phyloP scores from a whole-genome alignment of 805 yeast species.

The Starmerella bacillaris region DNA sequence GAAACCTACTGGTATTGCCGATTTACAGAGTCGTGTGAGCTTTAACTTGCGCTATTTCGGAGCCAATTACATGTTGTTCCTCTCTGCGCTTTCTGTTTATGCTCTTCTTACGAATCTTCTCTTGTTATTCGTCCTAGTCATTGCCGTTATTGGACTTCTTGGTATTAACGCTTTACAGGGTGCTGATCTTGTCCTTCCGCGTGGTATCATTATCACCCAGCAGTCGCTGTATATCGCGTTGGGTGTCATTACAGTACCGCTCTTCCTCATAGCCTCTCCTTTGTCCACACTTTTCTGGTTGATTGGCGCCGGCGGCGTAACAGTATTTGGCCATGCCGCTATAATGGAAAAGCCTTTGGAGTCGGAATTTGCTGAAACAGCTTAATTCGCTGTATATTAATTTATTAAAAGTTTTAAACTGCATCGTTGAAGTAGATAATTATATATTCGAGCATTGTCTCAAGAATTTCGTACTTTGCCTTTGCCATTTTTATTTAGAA shows the following conservation, averaged over 20 bases:
- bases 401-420: too few species aligned
- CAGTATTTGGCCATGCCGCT: conserved; percentile 72
- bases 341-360: conserved; percentile 91
- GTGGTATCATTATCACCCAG: conserved; percentile 52
- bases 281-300: conserved; percentile 82
- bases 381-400: conserved; percentile 17
- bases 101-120: conserved; percentile 74
- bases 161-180: conserved; percentile 71
- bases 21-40: conserved; percentile 70
- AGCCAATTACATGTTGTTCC: conserved; percentile 65
- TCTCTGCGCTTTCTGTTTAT: conserved; percentile 57
- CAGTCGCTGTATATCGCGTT: conserved; percentile 66
- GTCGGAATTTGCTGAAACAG: conserved; percentile 66
- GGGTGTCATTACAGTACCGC: conserved; percentile 55
- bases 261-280: conserved; percentile 78
- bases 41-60: conserved; percentile 77
- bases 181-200: conserved; percentile 52
- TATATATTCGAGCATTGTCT: too few species aligned
- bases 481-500: background rate
- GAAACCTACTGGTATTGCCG: conserved; percentile 78
- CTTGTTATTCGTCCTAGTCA: conserved; percentile 61
- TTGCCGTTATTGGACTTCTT: conserved; percentile 55
- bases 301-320: conserved; percentile 62
- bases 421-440: too few species aligned
- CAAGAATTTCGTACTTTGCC: background rate